phyloP scores from a whole-genome alignment of 2,329 filamentous ascomycete species.

The Plectosphaerella cucumerina region DNA sequence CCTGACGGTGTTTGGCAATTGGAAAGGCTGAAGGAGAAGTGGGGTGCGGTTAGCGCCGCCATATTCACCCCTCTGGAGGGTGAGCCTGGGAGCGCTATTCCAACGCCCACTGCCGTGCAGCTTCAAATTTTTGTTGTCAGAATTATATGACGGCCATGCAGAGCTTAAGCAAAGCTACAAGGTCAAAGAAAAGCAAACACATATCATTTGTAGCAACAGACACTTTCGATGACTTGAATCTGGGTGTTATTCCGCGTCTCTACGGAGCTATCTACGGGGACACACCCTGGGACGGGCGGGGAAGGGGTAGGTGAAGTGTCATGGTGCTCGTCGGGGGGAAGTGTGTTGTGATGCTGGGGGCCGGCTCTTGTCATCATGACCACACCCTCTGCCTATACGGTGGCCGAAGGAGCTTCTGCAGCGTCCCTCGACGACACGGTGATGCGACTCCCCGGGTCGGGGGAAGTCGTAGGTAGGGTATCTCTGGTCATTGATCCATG shows the following conservation, averaged over 20 bases:
- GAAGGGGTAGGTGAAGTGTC: neutral
- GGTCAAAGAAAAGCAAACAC: neutral
- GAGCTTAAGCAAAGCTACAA: no score
- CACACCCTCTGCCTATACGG: neutral
- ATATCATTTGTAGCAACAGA: neutral
- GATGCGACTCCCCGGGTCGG: constrained; percentile 7
- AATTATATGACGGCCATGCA: no score
- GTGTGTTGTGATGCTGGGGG: no score
- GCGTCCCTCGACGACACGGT: neutral
- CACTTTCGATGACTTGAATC: neutral
- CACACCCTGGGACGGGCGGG: neutral
- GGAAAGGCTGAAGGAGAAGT: no score
- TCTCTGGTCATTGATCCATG: no score
- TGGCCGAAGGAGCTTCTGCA: neutral
- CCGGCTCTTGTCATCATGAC: neutral
- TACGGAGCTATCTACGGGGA: neutral
- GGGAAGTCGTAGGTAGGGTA: no score
- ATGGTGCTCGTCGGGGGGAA: neutral
- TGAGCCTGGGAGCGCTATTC: no score
- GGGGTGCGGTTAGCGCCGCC: no score
- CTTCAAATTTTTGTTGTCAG: no score
- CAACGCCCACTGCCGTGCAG: no score
- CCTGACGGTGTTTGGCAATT: no score
- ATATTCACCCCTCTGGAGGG: no score
- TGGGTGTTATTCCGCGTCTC: neutral